phyloP scores from a whole-genome alignment of 495 filamentous ascomycete genomes.

The Talaromyces borbonicus region DNA sequence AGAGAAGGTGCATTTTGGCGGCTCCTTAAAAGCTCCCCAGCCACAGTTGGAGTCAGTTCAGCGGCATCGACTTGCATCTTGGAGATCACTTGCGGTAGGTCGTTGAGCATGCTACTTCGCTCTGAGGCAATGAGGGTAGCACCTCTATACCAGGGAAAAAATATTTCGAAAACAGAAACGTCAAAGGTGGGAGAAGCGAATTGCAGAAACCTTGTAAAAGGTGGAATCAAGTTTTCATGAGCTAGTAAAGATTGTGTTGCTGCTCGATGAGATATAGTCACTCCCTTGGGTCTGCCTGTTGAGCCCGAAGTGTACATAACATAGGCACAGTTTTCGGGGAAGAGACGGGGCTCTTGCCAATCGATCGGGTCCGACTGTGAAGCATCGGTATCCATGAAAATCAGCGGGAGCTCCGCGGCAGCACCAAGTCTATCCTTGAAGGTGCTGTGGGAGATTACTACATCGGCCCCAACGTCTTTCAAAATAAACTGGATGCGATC shows the following conservation, averaged over 20 bases:
- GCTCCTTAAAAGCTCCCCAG: slow-evolving; percentile 52
- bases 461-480: slow-evolving; percentile 49
- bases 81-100: slow-evolving; percentile 56
- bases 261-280: slow-evolving; percentile 64
- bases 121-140: slow-evolving; percentile 59
- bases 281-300: slow-evolving; percentile 83
- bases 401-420: slow-evolving; percentile 10
- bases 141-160: slow-evolving; percentile 67
- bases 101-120: slow-evolving; percentile 53
- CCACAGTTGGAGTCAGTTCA: slow-evolving; percentile 77
- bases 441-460: slow-evolving; percentile 40
- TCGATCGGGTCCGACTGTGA: slow-evolving; percentile 1
- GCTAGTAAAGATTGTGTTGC: slow-evolving; percentile 67
- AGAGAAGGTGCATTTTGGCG: slow-evolving; percentile 52
- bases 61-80: slow-evolving; percentile 62
- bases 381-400: slow-evolving; percentile 23
- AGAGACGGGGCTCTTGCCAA: slow-evolving; percentile 6
- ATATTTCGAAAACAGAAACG: slow-evolving; percentile 82
- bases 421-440: slow-evolving; percentile 14
- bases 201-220: slow-evolving; percentile 68
- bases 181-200: slow-evolving; percentile 85
- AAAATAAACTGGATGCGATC: slow-evolving; percentile 68
- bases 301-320: slow-evolving; percentile 89
- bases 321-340: slow-evolving; percentile 53
- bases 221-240: slow-evolving; percentile 63